phyloP scores from a whole-genome alignment of 495 filamentous ascomycete genomes.

The Schizothecium vesticola region DNA sequence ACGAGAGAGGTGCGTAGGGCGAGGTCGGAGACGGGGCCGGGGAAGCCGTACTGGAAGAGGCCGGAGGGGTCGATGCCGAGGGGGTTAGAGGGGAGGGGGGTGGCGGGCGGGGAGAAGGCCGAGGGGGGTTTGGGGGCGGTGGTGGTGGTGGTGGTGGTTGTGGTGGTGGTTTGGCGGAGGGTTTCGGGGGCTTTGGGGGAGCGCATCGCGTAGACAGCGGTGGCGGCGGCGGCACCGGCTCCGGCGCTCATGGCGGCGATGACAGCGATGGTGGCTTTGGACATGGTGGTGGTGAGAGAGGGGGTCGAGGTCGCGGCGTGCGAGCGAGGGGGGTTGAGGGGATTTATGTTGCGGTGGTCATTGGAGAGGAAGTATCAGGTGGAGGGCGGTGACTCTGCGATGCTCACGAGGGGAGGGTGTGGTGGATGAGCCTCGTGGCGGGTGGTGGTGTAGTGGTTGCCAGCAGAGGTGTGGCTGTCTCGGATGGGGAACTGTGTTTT shows the following conservation, averaged over 20 bases:
- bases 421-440: constrained; percentile 2
- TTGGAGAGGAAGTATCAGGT: constrained; percentile 7
- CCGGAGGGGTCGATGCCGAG: constrained; percentile 76
- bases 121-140: constrained; percentile 34
- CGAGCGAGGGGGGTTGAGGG: background rate
- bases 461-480: background rate
- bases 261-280: constrained; percentile 79
- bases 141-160: constrained; percentile 42
- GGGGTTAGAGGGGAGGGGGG: constrained; percentile 20
- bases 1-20: constrained; percentile 66
- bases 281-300: constrained; percentile 49
- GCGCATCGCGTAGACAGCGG: constrained; percentile 64
- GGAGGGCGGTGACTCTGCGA: constrained; percentile 4
- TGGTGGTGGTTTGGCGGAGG: constrained; percentile 24
- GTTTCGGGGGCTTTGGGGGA: constrained; percentile 40
- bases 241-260: constrained; percentile 87
- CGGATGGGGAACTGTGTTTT: background rate
- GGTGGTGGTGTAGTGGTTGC: constrained; percentile 3
- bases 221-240: constrained; percentile 76
- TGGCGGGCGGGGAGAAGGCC: constrained; percentile 36
- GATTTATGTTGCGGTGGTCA: constrained; percentile 20
- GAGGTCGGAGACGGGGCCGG: constrained; percentile 81
- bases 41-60: constrained; percentile 95
- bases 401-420: constrained; percentile 1
- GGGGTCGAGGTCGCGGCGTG: constrained; percentile 4